Base-by-base conservation (phyloP, 352 stramenopile species). In the Bremia lactucae region DNA sequence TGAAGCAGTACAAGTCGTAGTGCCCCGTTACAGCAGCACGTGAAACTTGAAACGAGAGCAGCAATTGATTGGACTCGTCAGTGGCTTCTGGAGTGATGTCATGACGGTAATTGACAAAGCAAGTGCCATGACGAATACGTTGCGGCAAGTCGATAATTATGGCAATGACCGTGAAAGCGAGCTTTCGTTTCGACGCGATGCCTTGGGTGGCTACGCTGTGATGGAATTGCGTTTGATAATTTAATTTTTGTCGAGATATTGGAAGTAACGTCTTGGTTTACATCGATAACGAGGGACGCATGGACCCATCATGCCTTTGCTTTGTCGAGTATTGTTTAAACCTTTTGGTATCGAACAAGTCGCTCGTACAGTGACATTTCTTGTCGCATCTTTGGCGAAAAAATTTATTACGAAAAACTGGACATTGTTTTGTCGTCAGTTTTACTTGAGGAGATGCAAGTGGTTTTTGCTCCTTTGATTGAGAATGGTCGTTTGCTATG, bases 51-150 rank as follows among this genome's bases (percentile, higher is more conserved):
- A n/a, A n/a, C n/a, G n/a, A 15, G 28, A 33, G 8, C 46, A 66
- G 42, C 70, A 83, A 45, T 42, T 83, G 11, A 74, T 60, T 15
- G 59, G 63, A 23, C 48, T 86, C n/a, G 46, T 86, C 16, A 74
- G 59, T n/a, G 71, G 73, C 0, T 44, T 86, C 4, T 83, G 71
- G 73, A 75, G 71, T 35, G 76, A 88, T 47, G 68, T 82, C 6
- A 63, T 69, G 15, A 82, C 81, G 42, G 39, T 88, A 6, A 62
- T 86, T 10, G 76, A 88, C 29, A 72, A 88, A 52, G 58, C 61
- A 28, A 68, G 65, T 14, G 67, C 40, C 36, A 88, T 86, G 39
- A 77, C 80, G 13, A 59, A 50, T 26, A 70, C 72, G 6, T 59
- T 88, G 33, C 57, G 60, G 8, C 76, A 85, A 36, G 62, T 88